Base-by-base conservation (phyloP, 495 filamentous ascomycete species). In the Penicillium cosmopolitanum region DNA sequence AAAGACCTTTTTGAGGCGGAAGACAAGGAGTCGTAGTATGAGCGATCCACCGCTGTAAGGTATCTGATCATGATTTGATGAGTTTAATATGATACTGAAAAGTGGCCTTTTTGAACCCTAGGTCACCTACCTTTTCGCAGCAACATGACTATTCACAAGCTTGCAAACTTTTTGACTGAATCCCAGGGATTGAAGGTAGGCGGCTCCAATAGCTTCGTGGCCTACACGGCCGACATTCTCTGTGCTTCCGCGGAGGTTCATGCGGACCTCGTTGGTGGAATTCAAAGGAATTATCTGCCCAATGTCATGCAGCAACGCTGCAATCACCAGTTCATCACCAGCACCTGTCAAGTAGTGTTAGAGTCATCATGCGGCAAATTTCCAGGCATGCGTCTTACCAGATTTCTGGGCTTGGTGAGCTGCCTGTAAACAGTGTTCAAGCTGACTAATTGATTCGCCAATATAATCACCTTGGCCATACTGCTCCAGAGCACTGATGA, bases 361-460 rank as follows among this genome's bases (percentile, higher is more conserved):
- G 23, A 23, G 1, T 23, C 23, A 23, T 23, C 2, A 23, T 23
- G 23, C 23, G 23, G 23, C 23, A 3, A 3, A 23, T 23, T 23
- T 23, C 4, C 23, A 23, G 23, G 3, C 23, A 43, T 15, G 13
- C 11, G 3, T 6, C 61, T 21, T 25, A 69, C 72, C 61, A 8
- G 69, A 60, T 44, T 58, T 57, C 23, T 48, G 54, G 13, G 72
- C 72, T 28, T 73, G 69, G 25, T 79, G 66, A 2, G 76, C 78
- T 16, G 73, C 73, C 62, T 81, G 78, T 6, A 81, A 63, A 47
- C 64, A 76, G 58, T 81, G 78, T 44, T 80, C 76, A 4, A 81
- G 72, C 60, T 81, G 78, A 42, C 68, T 73, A 57, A 81, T 76
- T 1, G 71, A 73, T 61, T 81, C 77, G 33, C 77, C 77, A 25